These are phyloP conservation scores for Erigeron philadelphicus DNA, from an alignment of 140 eudicot genomes.

Conservation along the genomic window DNA sequence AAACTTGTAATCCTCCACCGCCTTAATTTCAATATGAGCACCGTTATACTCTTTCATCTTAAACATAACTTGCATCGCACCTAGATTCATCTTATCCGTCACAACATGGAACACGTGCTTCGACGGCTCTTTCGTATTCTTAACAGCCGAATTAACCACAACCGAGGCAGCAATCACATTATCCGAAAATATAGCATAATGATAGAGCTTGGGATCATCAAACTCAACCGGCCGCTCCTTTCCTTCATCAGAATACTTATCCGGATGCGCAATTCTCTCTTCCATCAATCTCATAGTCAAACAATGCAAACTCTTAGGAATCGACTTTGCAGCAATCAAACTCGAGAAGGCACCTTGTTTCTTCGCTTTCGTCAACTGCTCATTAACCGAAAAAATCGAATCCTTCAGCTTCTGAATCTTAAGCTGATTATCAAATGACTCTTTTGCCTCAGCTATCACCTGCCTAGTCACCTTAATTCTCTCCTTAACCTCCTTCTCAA, in stretches of 20 bases:
- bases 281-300: constrained; percentile 88
- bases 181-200: constrained; percentile 84
- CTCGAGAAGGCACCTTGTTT: constrained; percentile 95
- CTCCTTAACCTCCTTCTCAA: constrained; percentile 92
- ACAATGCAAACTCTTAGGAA: constrained; percentile 86
- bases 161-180: constrained; percentile 91
- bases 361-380: constrained; percentile 79
- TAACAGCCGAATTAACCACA: constrained; percentile 88
- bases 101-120: constrained; percentile 91
- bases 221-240: constrained; percentile 56
- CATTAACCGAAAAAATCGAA: constrained; percentile 72
- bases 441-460: constrained; percentile 80
- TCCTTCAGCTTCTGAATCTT: constrained; percentile 93
- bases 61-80: constrained; percentile 98
- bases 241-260: constrained; percentile 78
- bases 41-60: constrained; percentile 85
- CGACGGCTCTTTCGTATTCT: constrained; percentile 79
- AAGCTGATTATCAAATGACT: constrained; percentile 83
- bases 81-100: constrained; percentile 92
- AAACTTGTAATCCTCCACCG: constrained; percentile 85
- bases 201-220: constrained; percentile 85
- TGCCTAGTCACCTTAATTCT: constrained; percentile 75
- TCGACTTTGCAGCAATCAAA: constrained; percentile 91
- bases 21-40: constrained; percentile 88
- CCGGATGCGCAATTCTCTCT: constrained; percentile 81